Evolutionary conservation across 1,139 yeast genomes (phyloP).

Genomic region (Sugiyamaella sp.): DNA sequence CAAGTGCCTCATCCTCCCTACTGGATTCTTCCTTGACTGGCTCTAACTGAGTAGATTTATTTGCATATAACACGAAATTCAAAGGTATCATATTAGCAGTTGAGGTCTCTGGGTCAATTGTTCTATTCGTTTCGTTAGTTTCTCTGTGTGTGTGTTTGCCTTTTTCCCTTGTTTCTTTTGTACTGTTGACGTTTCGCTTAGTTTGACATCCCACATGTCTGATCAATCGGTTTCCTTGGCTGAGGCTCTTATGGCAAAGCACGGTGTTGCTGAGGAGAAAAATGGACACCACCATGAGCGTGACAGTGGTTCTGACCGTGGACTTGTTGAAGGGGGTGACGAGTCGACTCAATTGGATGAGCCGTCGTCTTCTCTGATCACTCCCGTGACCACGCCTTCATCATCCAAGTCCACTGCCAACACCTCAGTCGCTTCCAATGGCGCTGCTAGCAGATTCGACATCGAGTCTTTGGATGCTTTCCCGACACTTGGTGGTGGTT

Average conservation of each 20-base stretch:
- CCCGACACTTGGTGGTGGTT: conserved; percentile 64
- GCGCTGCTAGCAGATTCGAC: conserved; percentile 26
- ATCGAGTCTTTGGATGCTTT: conserved; percentile 52
- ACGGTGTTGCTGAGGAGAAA: conserved; percentile 26
- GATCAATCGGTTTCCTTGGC: conserved; percentile 32
- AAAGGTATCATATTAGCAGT: neutral
- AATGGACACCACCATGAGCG: conserved; percentile 16
- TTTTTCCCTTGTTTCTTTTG: neutral
- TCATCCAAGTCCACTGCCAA: conserved; percentile 18
- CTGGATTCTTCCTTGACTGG: neutral
- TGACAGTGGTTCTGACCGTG: neutral
- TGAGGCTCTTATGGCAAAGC: conserved; percentile 37
- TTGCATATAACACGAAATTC: neutral
- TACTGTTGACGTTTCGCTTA: neutral
- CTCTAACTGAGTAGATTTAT: neutral
- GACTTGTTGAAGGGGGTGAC: neutral
- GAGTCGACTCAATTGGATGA: conserved; percentile 13
- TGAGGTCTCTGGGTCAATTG: neutral
- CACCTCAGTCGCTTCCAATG: conserved; percentile 7
- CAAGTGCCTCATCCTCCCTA: too few relatives aligned
- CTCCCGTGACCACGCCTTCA: neutral
- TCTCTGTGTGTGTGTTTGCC: neutral
- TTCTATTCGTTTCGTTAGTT: neutral
- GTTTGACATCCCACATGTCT: neutral
- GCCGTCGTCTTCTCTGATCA: neutral